Conservation (phyloP, 805 yeast genomes). For the Kluyveromyces dobzhanskii region DNA sequence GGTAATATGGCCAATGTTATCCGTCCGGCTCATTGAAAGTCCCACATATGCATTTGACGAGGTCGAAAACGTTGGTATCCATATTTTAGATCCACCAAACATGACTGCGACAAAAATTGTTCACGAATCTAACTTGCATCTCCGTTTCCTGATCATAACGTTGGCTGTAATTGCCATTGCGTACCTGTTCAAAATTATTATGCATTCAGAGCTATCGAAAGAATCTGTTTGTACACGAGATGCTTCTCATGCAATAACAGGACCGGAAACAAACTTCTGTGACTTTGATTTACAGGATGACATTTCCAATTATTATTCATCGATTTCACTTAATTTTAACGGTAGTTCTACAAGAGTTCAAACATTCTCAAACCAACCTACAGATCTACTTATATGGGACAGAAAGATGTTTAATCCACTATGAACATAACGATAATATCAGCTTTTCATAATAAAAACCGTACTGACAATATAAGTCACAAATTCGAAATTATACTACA, state of each 20-base stretch:
- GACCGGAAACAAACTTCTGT: neutral
- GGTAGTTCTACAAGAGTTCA: neutral
- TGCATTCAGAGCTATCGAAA: too few relatives aligned
- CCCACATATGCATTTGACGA: neutral
- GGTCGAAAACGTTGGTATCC: neutral
- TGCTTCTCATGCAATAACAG: neutral
- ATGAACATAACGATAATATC: neutral
- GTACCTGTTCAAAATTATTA: too few relatives aligned
- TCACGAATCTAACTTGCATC: neutral
- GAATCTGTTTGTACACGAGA: neutral
- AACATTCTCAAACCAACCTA: neutral
- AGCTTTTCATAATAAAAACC: too few relatives aligned
- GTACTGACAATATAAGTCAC: too few relatives aligned
- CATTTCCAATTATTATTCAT: conserved; percentile 2
- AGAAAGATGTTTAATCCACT: conserved; percentile 1
- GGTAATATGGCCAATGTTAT: neutral
- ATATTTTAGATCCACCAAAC: neutral
- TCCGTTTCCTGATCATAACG: neutral
- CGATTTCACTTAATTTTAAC: neutral
- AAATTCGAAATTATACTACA: too few relatives aligned
- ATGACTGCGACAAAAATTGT: neutral
- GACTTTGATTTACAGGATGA: neutral
- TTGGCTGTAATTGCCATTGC: neutral
- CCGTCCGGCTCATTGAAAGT: neutral
- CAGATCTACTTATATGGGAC: conserved; percentile 3